Evolutionary conservation across 2,329 filamentous ascomycete species (phyloP).

Genomic region (Penicillium palitans): DNA sequence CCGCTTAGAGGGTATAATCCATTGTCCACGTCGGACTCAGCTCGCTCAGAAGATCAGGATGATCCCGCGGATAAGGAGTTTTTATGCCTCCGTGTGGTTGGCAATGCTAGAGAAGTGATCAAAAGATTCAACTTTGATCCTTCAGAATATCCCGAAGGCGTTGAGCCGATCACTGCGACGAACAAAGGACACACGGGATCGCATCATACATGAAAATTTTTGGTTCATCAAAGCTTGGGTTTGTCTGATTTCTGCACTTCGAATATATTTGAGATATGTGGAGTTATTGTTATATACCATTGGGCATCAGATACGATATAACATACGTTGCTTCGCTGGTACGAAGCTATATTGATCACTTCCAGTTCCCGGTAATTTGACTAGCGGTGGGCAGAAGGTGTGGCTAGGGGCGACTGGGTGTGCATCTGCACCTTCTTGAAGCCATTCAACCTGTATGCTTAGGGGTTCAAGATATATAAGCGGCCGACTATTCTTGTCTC

Average conservation of each 20-base stretch:
- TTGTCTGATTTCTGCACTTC: constrained; percentile 1
- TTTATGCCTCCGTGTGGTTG: constrained; percentile 38
- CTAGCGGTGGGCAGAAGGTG: too few relatives aligned
- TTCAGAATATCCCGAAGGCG: constrained; percentile 36
- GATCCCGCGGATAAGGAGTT: constrained; percentile 30
- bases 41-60: not conserved
- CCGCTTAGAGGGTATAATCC: constrained; percentile 19
- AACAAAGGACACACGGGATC: not conserved
- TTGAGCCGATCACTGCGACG: constrained; percentile 4
- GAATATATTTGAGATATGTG: not conserved
- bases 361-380: too few relatives aligned
- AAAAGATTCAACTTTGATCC: constrained; percentile 38
- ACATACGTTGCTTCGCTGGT: constrained; percentile 1
- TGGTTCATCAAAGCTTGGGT: not conserved
- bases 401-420: too few relatives aligned
- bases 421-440: too few relatives aligned
- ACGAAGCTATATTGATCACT: not conserved
- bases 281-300: not conserved
- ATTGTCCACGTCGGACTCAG: not conserved
- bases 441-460: too few relatives aligned
- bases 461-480: too few relatives aligned
- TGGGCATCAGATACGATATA: not conserved
- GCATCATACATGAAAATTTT: not conserved
- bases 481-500: too few relatives aligned
- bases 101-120: constrained; percentile 36